A percentile compares a stretch with the other conserved stretches of the same genome.
phyloP scores from a whole-genome alignment of 2,329 filamentous ascomycete species.

The Reticulascus tulasneorum region DNA sequence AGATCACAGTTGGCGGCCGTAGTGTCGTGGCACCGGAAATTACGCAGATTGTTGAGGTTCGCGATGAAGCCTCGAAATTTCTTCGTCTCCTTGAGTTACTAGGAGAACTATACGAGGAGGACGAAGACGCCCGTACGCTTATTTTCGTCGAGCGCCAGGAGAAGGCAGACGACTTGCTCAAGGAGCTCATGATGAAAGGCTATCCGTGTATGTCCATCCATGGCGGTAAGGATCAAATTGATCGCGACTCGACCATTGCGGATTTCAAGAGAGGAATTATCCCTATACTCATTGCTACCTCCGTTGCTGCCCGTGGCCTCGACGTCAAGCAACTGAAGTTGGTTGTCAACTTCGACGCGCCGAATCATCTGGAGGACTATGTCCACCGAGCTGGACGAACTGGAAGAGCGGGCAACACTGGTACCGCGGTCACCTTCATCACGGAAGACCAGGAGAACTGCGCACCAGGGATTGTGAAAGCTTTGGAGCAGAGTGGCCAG shows the following conservation, averaged over 20 bases:
- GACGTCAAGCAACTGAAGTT: slow-evolving; percentile 96
- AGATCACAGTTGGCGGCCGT: slow-evolving; percentile 87
- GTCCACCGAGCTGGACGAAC: slow-evolving; percentile 93
- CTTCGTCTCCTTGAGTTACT: slow-evolving; percentile 78
- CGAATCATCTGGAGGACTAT: slow-evolving; percentile 94
- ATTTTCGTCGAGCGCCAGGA: slow-evolving; percentile 93
- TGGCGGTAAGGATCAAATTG: slow-evolving; percentile 88
- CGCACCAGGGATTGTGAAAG: slow-evolving; percentile 82
- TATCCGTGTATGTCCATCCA: slow-evolving; percentile 93
- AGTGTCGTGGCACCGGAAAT: slow-evolving; percentile 89
- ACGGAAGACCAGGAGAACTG: slow-evolving; percentile 90
- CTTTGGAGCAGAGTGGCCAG: slow-evolving; percentile 87
- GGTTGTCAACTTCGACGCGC: slow-evolving; percentile 92
- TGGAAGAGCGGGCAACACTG: slow-evolving; percentile 88
- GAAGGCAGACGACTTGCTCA: slow-evolving; percentile 75
- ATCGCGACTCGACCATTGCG: slow-evolving; percentile 85
- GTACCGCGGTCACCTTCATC: slow-evolving; percentile 91
- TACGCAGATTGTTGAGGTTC: slow-evolving; percentile 86
- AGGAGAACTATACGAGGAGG: slow-evolving; percentile 78
- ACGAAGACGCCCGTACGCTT: slow-evolving; percentile 84
- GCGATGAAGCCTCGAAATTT: slow-evolving; percentile 80
- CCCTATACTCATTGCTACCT: slow-evolving; percentile 89
- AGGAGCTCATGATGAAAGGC: slow-evolving; percentile 75
- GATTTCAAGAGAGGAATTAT: slow-evolving; percentile 92
- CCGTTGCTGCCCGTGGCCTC: slow-evolving; percentile 88